Conservation (phyloP, 768 basidiomycete genomes). For the Porphyrellus cyaneotinctus region DNA sequence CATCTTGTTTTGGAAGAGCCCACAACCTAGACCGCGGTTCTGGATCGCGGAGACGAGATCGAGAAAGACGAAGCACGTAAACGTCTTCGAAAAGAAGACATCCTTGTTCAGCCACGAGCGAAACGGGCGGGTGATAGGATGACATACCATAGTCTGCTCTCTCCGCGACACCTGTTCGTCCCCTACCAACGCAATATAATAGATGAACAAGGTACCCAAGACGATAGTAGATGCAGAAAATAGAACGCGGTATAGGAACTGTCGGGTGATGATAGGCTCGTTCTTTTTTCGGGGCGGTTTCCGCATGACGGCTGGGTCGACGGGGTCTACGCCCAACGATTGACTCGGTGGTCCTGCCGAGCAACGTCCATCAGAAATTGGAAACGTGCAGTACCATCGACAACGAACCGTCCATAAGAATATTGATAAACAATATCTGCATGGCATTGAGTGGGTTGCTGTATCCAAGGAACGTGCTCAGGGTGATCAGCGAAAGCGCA, state of each 20-base stretch:
- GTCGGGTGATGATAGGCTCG: constrained; percentile 76
- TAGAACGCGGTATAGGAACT: constrained; percentile 74
- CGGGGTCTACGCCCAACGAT: constrained; percentile 94
- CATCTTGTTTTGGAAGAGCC: constrained; percentile 83
- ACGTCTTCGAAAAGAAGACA: constrained; percentile 58
- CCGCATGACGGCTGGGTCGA: constrained; percentile 89
- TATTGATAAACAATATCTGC: constrained; percentile 99
- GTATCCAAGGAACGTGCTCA: constrained; percentile 86
- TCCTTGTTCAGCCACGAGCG: background rate
- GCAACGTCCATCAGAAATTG: background rate
- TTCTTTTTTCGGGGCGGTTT: constrained; percentile 91
- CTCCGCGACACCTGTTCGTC: constrained; percentile 81
- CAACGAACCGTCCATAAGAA: constrained; percentile 88
- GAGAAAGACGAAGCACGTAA: constrained; percentile 95
- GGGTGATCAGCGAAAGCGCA: constrained; percentile 89
- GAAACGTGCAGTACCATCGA: background rate
- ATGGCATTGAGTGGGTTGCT: constrained; percentile 94
- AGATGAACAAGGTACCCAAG: constrained; percentile 81
- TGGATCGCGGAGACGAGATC: constrained; percentile 94
- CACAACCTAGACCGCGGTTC: constrained; percentile 87
- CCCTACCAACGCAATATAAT: constrained; percentile 66
- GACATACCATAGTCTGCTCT: constrained; percentile 93
- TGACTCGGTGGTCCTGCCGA: constrained; percentile 84
- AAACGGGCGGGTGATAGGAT: background rate
- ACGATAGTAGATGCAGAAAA: constrained; percentile 95